phyloP scores from a whole-genome alignment of 228 moss, liverwort and hornwort species.

The Sphagnum magellanicum region DNA sequence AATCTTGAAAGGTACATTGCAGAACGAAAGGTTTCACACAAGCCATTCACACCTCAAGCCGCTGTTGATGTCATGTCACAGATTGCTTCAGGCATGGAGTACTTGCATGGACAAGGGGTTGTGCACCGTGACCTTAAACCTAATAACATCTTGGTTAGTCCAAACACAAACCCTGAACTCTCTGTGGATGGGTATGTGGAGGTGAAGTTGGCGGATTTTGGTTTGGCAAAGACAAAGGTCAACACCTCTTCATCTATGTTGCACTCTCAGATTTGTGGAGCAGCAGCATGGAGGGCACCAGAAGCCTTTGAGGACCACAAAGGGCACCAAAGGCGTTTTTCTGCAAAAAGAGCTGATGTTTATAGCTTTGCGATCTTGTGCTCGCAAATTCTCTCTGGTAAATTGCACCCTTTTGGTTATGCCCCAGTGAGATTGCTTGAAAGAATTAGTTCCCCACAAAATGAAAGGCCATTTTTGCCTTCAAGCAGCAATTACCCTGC shows the following conservation, averaged over 20 bases:
- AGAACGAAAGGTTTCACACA: too few relatives aligned
- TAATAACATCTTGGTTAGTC: conserved; percentile 7
- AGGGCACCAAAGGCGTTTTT: too few relatives aligned
- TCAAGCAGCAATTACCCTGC: too few relatives aligned
- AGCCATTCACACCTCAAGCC: background rate
- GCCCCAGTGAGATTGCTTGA: too few relatives aligned
- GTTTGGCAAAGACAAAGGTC: conserved; percentile 4
- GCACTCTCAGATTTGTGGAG: conserved; percentile 1
- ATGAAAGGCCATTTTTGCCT: too few relatives aligned
- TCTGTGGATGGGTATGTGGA: conserved; percentile 3
- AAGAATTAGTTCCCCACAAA: too few relatives aligned
- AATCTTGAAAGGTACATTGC: too few relatives aligned
- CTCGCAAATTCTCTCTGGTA: background rate
- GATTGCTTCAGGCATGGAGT: conserved; percentile 9
- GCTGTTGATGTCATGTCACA: conserved; percentile 12
- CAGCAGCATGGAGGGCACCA: background rate
- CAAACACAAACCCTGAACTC: too few relatives aligned
- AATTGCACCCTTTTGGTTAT: background rate
- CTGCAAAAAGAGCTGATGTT: conserved; percentile 3
- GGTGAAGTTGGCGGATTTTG: conserved; percentile 21
- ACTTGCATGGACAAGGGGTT: conserved; percentile 8
- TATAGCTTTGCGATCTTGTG: conserved; percentile 7
- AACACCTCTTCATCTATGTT: conserved; percentile 1
- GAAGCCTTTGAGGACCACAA: background rate
- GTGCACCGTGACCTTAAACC: conserved; percentile 14